Percentiles rank a stretch among this genome's conserved stretches.
Evolutionary conservation across 176 grass and related monocot genomes (phyloP).

Genomic region (Musa troglodytarum): DNA sequence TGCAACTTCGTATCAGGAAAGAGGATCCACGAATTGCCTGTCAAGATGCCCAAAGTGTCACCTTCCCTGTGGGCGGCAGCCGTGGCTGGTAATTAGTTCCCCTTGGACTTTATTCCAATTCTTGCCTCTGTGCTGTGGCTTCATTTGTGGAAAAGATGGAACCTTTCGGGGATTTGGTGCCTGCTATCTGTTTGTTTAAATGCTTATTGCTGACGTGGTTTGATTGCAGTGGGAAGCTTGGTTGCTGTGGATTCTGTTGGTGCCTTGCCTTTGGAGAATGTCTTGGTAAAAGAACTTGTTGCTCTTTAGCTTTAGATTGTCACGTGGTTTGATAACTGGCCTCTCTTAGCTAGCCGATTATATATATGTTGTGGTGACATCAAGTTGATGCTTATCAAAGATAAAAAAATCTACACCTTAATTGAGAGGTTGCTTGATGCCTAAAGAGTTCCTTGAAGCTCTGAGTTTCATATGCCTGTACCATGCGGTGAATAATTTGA

Average conservation of each 20-base stretch:
- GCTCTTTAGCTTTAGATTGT: background rate
- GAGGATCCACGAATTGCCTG: slow-evolving; percentile 13
- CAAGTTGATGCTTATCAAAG: background rate
- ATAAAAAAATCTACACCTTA: background rate
- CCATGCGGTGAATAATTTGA: too few species aligned
- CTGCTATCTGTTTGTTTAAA: slow-evolving; percentile 29
- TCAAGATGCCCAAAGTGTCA: slow-evolving; percentile 13
- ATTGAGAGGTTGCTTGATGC: too few species aligned
- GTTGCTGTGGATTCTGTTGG: slow-evolving; percentile 39
- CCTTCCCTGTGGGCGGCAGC: slow-evolving; percentile 19
- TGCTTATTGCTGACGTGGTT: slow-evolving; percentile 14
- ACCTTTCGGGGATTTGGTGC: background rate
- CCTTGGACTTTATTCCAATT: background rate
- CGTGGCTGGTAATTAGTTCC: slow-evolving; percentile 20
- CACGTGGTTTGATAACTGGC: background rate
- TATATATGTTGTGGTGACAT: background rate
- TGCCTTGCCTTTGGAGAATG: slow-evolving; percentile 43
- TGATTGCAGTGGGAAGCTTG: slow-evolving; percentile 55
- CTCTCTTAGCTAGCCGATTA: background rate
- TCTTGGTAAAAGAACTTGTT: slow-evolving; percentile 38
- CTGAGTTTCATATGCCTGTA: too few species aligned
- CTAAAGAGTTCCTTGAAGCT: too few species aligned
- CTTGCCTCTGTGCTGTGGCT: background rate
- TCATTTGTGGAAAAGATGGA: background rate
- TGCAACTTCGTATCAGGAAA: slow-evolving; percentile 8